phyloP scores from a whole-genome alignment of 1,284 basidiomycete genomes.

The Trametes sp. region DNA sequence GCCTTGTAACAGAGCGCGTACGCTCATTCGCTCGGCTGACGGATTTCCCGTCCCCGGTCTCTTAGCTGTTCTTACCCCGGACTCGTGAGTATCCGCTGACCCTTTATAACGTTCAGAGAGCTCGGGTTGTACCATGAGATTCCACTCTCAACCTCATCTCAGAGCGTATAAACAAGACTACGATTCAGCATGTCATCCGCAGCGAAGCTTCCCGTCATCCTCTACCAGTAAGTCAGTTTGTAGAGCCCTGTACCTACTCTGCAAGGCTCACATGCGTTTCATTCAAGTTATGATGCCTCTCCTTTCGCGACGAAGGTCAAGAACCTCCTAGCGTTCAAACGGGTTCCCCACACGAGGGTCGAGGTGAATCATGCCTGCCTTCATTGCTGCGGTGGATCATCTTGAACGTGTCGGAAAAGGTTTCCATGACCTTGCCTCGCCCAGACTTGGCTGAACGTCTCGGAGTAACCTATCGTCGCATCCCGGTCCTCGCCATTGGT shows the following conservation, averaged over 20 bases:
- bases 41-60: background rate
- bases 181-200: background rate
- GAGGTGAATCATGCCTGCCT: constrained; percentile 42
- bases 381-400: background rate
- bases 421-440: constrained; percentile 57
- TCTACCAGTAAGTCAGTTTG: constrained; percentile 48
- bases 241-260: background rate
- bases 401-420: constrained; percentile 41
- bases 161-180: too few relatives aligned
- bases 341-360: constrained; percentile 55
- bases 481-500: constrained; percentile 62
- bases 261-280: background rate
- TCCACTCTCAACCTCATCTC: background rate
- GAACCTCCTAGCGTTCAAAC: constrained; percentile 56
- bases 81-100: background rate
- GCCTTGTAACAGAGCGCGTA: background rate
- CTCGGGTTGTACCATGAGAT: too few relatives aligned
- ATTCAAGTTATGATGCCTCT: constrained; percentile 56
- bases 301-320: constrained; percentile 62
- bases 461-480: constrained; percentile 60
- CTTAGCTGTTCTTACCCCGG: constrained; percentile 1
- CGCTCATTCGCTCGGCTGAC: background rate
- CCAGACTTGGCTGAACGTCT: constrained; percentile 56
- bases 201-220: constrained; percentile 38
- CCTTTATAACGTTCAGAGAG: too few relatives aligned